Percentiles rank a stretch among this genome's conserved stretches.
phyloP scores from a whole-genome alignment of 805 yeast genomes.

The Citeromyces matritensis region DNA sequence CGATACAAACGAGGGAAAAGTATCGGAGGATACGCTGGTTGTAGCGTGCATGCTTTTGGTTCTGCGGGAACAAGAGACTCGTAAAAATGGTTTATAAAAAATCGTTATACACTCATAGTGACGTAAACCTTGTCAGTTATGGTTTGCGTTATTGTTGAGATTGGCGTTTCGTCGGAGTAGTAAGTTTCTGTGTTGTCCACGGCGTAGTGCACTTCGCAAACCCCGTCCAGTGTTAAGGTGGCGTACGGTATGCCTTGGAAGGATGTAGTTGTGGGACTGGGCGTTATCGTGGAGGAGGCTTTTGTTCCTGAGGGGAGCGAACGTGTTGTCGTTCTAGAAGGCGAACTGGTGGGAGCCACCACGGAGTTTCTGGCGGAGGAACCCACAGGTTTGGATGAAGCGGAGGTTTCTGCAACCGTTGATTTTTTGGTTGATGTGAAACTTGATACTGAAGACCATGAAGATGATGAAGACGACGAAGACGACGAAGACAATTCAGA shows the following conservation, averaged over 20 bases:
- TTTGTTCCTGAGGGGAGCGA: constrained; percentile 1
- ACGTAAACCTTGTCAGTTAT: constrained; percentile 17
- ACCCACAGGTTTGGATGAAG: constrained; percentile 4
- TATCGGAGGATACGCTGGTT: background rate
- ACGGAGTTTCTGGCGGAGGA: constrained; percentile 3
- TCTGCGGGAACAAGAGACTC: constrained; percentile 1
- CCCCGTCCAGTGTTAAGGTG: constrained; percentile 14
- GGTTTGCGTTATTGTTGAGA: constrained; percentile 18
- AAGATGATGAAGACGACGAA: too few relatives aligned
- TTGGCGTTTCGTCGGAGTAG: constrained; percentile 12
- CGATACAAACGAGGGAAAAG: background rate
- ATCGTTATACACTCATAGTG: constrained; percentile 3
- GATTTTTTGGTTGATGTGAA: too few relatives aligned
- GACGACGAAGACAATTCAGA: too few relatives aligned
- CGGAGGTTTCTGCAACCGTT: constrained; percentile 18
- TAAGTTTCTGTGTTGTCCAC: constrained; percentile 11
- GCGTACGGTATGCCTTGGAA: constrained; percentile 12
- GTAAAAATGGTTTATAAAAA: background rate
- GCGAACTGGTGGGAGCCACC: constrained; percentile 3
- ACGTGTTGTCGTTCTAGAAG: constrained; percentile 4
- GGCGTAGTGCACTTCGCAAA: constrained; percentile 19
- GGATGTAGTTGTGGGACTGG: constrained; percentile 2
- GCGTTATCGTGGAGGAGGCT: constrained; percentile 2
- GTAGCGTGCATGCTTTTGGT: background rate
- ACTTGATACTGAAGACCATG: too few relatives aligned